Evolutionary conservation across 768 basidiomycete species (phyloP).

Genomic region (Boletus pseudopeckii): DNA sequence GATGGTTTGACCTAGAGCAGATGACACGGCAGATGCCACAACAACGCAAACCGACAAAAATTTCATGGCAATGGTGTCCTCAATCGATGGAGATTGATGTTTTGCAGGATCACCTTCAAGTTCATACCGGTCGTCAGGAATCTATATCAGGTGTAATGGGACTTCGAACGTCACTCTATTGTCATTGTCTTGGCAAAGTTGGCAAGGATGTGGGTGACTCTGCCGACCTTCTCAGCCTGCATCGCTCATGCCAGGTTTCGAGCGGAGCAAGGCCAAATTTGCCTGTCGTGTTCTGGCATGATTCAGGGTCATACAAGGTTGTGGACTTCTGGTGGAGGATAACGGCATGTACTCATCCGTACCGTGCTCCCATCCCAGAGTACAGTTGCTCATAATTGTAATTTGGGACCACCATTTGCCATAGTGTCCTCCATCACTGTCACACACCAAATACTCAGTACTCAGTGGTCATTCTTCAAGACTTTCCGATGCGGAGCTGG

Average conservation of each 20-base stretch:
- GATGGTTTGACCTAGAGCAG: slow-evolving; percentile 15
- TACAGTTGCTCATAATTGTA: neutral
- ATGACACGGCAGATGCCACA: neutral
- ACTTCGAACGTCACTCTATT: neutral
- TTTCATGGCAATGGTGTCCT: slow-evolving; percentile 4
- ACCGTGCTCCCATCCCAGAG: neutral
- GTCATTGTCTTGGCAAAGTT: neutral
- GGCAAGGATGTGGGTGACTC: neutral
- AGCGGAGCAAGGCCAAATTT: slow-evolving; percentile 8
- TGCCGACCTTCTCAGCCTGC: neutral
- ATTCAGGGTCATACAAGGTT: neutral
- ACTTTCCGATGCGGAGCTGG: neutral
- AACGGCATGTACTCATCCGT: neutral
- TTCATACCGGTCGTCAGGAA: neutral
- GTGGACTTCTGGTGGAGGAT: neutral
- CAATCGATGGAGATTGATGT: neutral
- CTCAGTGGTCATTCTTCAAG: no score
- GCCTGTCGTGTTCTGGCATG: slow-evolving; percentile 1
- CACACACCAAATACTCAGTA: no score
- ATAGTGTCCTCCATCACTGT: no score
- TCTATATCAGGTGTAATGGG: neutral
- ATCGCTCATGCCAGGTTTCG: neutral
- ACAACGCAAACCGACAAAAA: neutral
- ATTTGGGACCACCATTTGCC: neutral
- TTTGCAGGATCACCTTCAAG: neutral